Conservation (phyloP, 306 rosid species). For the Sicyos edulis region DNA sequence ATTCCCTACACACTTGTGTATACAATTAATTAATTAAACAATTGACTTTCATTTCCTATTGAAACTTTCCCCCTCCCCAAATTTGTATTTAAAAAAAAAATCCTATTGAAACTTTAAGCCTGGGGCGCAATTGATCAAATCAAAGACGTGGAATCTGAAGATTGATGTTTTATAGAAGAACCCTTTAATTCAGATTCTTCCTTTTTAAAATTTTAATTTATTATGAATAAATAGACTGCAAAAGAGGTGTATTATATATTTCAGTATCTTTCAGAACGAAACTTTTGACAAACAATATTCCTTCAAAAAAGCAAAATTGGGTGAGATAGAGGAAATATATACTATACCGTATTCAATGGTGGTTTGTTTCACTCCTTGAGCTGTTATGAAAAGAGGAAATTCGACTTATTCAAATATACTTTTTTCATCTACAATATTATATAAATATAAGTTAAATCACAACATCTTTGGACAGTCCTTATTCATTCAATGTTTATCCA, state of each 20-base stretch:
- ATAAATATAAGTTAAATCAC: background rate
- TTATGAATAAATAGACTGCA: background rate
- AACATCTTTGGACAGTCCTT: too few species aligned
- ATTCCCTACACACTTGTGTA: too few species aligned
- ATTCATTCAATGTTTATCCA: too few species aligned
- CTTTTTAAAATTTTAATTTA: background rate
- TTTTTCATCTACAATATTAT: background rate
- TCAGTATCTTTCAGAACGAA: background rate
- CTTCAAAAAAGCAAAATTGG: slow-evolving; percentile 11
- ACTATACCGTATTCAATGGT: slow-evolving; percentile 13
- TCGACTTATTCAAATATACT: background rate
- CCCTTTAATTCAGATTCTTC: background rate
- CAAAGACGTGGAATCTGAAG: background rate
- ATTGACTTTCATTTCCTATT: too few species aligned
- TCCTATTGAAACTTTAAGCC: too few species aligned
- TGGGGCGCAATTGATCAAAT: background rate
- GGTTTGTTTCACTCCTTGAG: slow-evolving; percentile 4
- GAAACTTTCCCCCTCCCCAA: too few species aligned
- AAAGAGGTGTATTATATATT: background rate
- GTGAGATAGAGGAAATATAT: slow-evolving; percentile 11
- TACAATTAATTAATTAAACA: too few species aligned
- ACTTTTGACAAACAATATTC: slow-evolving; percentile 19
- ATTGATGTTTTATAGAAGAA: slow-evolving; percentile 3
- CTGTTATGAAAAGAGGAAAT: background rate
- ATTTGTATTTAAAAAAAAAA: too few species aligned